Evolutionary conservation across 129 eudicot species (phyloP).

Genomic region (Cynara cardunculus): DNA sequence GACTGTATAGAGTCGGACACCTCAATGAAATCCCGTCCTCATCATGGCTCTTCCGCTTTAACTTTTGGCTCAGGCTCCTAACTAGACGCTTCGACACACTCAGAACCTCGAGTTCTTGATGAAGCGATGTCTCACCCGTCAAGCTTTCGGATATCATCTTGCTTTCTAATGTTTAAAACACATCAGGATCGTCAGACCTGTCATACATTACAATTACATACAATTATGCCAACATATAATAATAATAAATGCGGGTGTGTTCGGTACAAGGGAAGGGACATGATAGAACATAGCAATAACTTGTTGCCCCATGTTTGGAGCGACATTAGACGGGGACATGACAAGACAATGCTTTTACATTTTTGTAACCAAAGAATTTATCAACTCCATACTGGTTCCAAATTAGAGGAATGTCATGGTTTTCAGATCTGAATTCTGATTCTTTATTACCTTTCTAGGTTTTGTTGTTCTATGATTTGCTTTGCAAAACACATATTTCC

Average conservation of each 20-base stretch:
- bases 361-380: neutral
- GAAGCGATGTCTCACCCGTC: slow-evolving; percentile 46
- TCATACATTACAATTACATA: neutral
- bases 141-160: slow-evolving; percentile 49
- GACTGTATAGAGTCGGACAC: slow-evolving; percentile 70
- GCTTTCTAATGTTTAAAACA: neutral
- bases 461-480: neutral
- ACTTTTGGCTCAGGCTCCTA: slow-evolving; percentile 70
- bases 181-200: slow-evolving; percentile 18
- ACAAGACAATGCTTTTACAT: neutral
- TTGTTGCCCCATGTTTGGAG: no score
- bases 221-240: neutral
- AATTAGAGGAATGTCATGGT: no score
- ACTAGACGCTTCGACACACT: slow-evolving; percentile 75
- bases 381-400: neutral
- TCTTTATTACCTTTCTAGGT: neutral
- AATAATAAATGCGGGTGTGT: neutral
- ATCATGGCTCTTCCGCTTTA: slow-evolving; percentile 61
- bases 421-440: neutral
- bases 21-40: slow-evolving; percentile 69
- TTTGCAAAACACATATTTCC: neutral
- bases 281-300: no score
- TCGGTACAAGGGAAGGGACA: neutral
- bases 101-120: slow-evolving; percentile 57
- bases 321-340: no score